phyloP scores from a whole-genome alignment of 495 filamentous ascomycete species.

The Aspergillus avenaceus region DNA sequence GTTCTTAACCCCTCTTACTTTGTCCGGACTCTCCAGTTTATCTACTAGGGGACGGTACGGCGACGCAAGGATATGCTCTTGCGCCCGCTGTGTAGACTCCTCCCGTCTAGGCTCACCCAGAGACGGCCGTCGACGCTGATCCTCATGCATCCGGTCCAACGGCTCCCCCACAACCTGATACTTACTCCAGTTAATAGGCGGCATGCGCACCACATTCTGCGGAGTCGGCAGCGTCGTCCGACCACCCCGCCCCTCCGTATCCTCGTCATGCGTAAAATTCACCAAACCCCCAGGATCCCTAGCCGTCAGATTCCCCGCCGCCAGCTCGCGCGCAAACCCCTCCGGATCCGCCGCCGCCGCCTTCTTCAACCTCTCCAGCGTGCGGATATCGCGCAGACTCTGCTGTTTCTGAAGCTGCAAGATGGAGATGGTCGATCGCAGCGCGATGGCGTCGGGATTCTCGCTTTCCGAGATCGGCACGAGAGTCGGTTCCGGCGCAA shows the following conservation, averaged over 20 bases:
- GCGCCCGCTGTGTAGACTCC: slow-evolving; percentile 37
- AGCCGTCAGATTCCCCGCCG: slow-evolving; percentile 47
- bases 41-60: slow-evolving; percentile 72
- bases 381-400: slow-evolving; percentile 63
- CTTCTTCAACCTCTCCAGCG: slow-evolving; percentile 58
- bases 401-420: slow-evolving; percentile 79
- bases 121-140: slow-evolving; percentile 63
- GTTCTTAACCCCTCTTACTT: slow-evolving; percentile 25
- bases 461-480: slow-evolving; percentile 69
- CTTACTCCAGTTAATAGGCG: slow-evolving; percentile 86
- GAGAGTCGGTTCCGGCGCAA: slow-evolving; percentile 47
- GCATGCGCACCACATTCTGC: slow-evolving; percentile 81
- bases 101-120: slow-evolving; percentile 49
- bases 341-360: slow-evolving; percentile 64
- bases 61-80: slow-evolving; percentile 59
- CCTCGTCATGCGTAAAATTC: slow-evolving; percentile 37
- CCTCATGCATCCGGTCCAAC: slow-evolving; percentile 76
- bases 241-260: slow-evolving; percentile 23
- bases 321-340: slow-evolving; percentile 60
- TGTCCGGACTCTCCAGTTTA: slow-evolving; percentile 51
- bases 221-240: slow-evolving; percentile 62
- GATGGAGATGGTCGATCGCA: slow-evolving; percentile 74
- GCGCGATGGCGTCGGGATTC: slow-evolving; percentile 80
- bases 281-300: slow-evolving; percentile 36
- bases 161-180: slow-evolving; percentile 79